A percentile compares a stretch with the other conserved stretches of the same genome.
Conservation (phyloP, 768 basidiomycete species). For the Termitomyces sp. region DNA sequence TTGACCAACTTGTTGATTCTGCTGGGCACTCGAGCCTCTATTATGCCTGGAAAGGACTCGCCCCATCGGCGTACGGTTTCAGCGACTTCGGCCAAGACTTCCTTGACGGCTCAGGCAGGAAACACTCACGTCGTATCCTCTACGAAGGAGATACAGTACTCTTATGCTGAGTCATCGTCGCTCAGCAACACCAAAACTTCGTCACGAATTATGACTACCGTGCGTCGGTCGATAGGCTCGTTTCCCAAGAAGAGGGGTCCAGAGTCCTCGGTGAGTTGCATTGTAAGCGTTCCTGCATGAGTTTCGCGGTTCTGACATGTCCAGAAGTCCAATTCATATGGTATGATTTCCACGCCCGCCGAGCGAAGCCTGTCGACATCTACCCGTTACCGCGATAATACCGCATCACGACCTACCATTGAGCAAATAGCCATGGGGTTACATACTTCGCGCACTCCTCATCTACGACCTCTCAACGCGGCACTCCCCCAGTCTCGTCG, state of each 20-base stretch:
- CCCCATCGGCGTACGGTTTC: constrained; percentile 16
- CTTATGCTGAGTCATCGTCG: constrained; percentile 7
- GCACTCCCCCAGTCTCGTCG: constrained; percentile 25
- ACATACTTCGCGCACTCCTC: constrained; percentile 74
- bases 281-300: background rate
- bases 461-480: constrained; percentile 45
- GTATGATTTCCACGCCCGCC: constrained; percentile 41
- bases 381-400: constrained; percentile 37
- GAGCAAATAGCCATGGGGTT: constrained; percentile 82
- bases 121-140: background rate
- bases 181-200: constrained; percentile 16
- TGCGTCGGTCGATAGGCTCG: constrained; percentile 20
- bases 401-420: constrained; percentile 53
- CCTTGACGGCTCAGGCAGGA: constrained; percentile 5
- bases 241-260: constrained; percentile 20
- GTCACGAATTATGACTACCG: constrained; percentile 23
- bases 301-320: background rate
- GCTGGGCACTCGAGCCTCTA: background rate
- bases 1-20: background rate
- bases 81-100: constrained; percentile 8
- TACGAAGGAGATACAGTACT: constrained; percentile 1
- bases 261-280: constrained; percentile 16
- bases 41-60: constrained; percentile 17
- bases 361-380: constrained; percentile 29
- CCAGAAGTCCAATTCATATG: constrained; percentile 19